Evolutionary conservation across 1,139 yeast genomes (phyloP).

Genomic region (Pichia inconspicua): DNA sequence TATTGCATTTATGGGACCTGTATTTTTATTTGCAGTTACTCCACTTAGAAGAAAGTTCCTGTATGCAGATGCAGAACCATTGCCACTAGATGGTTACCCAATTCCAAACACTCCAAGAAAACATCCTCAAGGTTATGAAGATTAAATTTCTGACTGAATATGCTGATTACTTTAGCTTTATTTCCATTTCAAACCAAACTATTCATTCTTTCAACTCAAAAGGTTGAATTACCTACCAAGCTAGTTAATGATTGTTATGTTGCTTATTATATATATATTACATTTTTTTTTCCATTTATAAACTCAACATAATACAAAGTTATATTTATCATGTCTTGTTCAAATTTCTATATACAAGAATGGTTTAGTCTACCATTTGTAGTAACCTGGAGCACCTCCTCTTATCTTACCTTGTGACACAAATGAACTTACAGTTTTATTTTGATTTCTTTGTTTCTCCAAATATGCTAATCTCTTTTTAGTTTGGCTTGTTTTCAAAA

Average conservation of each 20-base stretch:
- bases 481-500: conserved; percentile 61
- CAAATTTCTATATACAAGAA: conserved; percentile 1
- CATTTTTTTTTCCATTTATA: not conserved
- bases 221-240: not conserved
- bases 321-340: not conserved
- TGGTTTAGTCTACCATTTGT: conserved; percentile 37
- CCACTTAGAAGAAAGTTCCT: conserved; percentile 66
- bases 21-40: conserved; percentile 49
- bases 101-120: conserved; percentile 53
- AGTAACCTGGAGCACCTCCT: conserved; percentile 40
- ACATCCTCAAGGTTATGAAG: conserved; percentile 50
- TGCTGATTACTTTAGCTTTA: not conserved
- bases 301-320: not conserved
- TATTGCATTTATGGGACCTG: conserved; percentile 63
- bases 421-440: conserved; percentile 38
- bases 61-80: conserved; percentile 59
- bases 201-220: not conserved
- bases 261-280: not conserved
- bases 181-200: not conserved
- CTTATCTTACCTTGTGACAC: conserved; percentile 36
- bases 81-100: conserved; percentile 62
- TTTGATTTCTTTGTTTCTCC: conserved; percentile 29
- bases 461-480: conserved; percentile 56
- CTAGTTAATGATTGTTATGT: not conserved
- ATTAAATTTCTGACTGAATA: conserved; percentile 19